Evolutionary conservation across 768 basidiomycete genomes (phyloP).

Genomic region (Lactifluus hygrophoroides): DNA sequence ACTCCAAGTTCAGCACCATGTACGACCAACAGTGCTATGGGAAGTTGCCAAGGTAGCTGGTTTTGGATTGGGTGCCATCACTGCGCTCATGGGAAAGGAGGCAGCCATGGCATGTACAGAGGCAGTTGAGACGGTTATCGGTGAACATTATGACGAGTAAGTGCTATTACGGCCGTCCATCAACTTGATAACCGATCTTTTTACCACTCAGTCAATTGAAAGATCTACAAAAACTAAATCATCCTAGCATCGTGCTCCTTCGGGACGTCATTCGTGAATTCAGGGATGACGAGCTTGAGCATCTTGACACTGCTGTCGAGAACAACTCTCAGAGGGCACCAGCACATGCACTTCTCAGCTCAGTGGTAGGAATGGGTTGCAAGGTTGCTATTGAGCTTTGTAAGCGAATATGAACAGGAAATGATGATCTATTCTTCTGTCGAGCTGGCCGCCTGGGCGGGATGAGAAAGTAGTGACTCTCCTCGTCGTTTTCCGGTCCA

Average conservation of each 20-base stretch:
- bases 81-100: constrained; percentile 83
- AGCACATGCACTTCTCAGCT: constrained; percentile 83
- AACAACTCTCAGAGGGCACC: constrained; percentile 85
- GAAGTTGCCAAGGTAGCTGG: constrained; percentile 83
- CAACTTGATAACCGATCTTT: background rate
- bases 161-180: constrained; percentile 26
- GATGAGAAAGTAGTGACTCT: constrained; percentile 30
- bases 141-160: constrained; percentile 97
- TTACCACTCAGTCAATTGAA: constrained; percentile 60
- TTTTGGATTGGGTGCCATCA: constrained; percentile 76
- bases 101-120: constrained; percentile 99
- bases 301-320: constrained; percentile 84
- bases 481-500: constrained; percentile 45
- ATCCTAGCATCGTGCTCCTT: constrained; percentile 73
- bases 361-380: constrained; percentile 78
- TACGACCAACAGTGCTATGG: constrained; percentile 76
- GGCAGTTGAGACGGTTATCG: constrained; percentile 95
- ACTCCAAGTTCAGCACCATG: constrained; percentile 71
- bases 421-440: constrained; percentile 14
- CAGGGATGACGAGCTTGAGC: constrained; percentile 91
- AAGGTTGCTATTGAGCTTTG: constrained; percentile 85
- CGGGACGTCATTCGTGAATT: constrained; percentile 71
- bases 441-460: constrained; percentile 8
- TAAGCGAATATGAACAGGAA: constrained; percentile 50
- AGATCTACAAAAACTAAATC: constrained; percentile 57